These are phyloP conservation scores for Pouteria glomerata DNA, from an alignment of 148 eudicot species.

Conservation along the genomic window DNA sequence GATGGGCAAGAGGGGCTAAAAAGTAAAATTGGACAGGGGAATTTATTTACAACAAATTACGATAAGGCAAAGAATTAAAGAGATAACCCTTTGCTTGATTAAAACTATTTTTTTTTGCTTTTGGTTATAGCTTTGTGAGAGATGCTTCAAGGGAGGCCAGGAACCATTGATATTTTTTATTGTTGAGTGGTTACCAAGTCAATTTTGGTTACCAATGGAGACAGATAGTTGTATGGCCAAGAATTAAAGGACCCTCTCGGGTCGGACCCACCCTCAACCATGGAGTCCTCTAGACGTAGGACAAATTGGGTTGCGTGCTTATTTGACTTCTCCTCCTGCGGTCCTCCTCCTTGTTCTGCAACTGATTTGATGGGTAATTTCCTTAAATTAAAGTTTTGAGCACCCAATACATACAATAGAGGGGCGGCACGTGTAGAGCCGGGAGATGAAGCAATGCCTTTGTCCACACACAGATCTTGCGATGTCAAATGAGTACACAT, in stretches of 20 bases:
- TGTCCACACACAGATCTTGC: slow-evolving; percentile 8
- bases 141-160: slow-evolving; percentile 13
- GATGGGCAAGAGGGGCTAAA: no score
- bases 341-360: no score
- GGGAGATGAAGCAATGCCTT: neutral
- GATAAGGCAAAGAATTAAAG: neutral
- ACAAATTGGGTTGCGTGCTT: neutral
- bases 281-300: neutral
- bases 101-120: slow-evolving; percentile 11
- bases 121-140: no score
- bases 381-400: no score
- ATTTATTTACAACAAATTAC: neutral
- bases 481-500: slow-evolving; percentile 4
- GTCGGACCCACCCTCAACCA: slow-evolving; percentile 5
- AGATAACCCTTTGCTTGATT: slow-evolving; percentile 7
- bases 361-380: no score
- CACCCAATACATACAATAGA: no score
- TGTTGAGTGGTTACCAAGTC: slow-evolving; percentile 21
- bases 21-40: no score
- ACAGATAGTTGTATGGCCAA: slow-evolving; percentile 15
- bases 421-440: slow-evolving; percentile 8
- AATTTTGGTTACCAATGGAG: slow-evolving; percentile 3
- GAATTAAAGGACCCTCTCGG: slow-evolving; percentile 12
- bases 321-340: neutral
- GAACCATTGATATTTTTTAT: slow-evolving; percentile 11